Conservation (phyloP, 169 alveolate species). For the Prorocentrum cordatum region DNA sequence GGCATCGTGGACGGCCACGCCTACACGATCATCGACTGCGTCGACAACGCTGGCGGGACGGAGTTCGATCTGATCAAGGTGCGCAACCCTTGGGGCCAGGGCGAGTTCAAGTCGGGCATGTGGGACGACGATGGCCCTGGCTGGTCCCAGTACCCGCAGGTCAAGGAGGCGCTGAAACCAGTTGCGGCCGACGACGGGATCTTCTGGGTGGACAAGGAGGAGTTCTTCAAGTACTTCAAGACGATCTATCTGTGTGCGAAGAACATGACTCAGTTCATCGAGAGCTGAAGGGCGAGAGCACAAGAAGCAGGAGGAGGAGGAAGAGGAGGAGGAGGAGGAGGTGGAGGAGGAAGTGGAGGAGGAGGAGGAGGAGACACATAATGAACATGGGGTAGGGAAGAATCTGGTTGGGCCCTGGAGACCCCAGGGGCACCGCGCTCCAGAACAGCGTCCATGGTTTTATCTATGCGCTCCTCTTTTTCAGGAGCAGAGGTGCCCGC, state of each 20-base stretch:
- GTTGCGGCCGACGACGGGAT: background rate
- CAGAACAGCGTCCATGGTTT: too few relatives aligned
- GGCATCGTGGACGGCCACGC: slow-evolving; percentile 1
- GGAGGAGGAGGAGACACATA: too few relatives aligned
- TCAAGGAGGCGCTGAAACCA: background rate
- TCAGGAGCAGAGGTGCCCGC: too few relatives aligned
- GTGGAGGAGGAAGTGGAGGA: too few relatives aligned
- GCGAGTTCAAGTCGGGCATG: background rate
- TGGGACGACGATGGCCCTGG: slow-evolving; percentile 6
- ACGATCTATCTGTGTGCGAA: slow-evolving; percentile 7
- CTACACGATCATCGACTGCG: background rate
- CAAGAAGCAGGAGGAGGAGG: too few relatives aligned
- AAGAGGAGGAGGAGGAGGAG: too few relatives aligned
- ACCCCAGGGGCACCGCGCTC: too few relatives aligned
- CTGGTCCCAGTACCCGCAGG: slow-evolving; percentile 1
- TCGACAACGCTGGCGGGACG: background rate
- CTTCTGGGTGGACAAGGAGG: background rate
- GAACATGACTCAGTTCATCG: background rate
- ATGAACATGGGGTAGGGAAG: too few relatives aligned
- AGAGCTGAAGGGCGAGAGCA: too few relatives aligned
- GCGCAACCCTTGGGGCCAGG: slow-evolving; percentile 13
- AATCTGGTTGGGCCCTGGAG: too few relatives aligned
- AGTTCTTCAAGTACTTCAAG: background rate
- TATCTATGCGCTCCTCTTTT: too few relatives aligned
- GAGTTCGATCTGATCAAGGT: background rate